phyloP scores from a whole-genome alignment of 192 early-diverging fungal genomes.

The Rhizophagus sp. region DNA sequence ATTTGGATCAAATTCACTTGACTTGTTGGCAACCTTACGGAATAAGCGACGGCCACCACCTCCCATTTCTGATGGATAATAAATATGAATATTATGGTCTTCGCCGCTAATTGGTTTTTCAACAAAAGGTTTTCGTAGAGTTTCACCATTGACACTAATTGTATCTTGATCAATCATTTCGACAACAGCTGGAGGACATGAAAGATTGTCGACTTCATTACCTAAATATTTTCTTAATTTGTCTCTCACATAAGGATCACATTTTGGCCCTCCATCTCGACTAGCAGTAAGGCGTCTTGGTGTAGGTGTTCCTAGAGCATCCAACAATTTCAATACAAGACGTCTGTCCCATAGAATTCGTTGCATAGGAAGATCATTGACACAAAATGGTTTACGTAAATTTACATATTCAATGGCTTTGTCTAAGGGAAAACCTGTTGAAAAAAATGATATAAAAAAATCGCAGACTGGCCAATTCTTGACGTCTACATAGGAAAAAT shows the following conservation, averaged over 20 bases:
- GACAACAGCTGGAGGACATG: slow-evolving; percentile 9
- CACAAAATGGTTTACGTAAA: slow-evolving; percentile 80
- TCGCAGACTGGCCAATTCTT: slow-evolving; percentile 92
- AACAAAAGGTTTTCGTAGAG: slow-evolving; percentile 91
- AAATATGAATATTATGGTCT: slow-evolving; percentile 97
- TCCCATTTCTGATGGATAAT: slow-evolving; percentile 79
- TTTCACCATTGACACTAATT: slow-evolving; percentile 64
- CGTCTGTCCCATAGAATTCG: slow-evolving; percentile 87
- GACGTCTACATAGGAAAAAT: slow-evolving; percentile 50
- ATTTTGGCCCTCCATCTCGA: slow-evolving; percentile 64
- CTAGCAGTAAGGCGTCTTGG: slow-evolving; percentile 75
- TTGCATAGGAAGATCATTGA: slow-evolving; percentile 92
- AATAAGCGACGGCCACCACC: slow-evolving; percentile 81
- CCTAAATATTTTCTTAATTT: slow-evolving; percentile 53
- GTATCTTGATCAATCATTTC: slow-evolving; percentile 66
- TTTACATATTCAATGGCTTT: slow-evolving; percentile 91
- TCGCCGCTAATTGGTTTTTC: slow-evolving; percentile 97
- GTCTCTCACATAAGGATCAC: slow-evolving; percentile 54
- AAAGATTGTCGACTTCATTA: slow-evolving; percentile 42
- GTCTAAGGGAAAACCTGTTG: slow-evolving; percentile 85
- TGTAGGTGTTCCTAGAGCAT: slow-evolving; percentile 78
- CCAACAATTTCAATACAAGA: slow-evolving; percentile 81
- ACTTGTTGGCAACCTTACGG: slow-evolving; percentile 92
- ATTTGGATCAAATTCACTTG: slow-evolving; percentile 82
- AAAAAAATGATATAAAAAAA: slow-evolving; percentile 97